Percentiles rank a stretch among this genome's conserved stretches.
These are phyloP conservation scores for Ogataea hybrid DNA, from an alignment of 1,139 yeast genomes.

Conservation along the genomic window DNA sequence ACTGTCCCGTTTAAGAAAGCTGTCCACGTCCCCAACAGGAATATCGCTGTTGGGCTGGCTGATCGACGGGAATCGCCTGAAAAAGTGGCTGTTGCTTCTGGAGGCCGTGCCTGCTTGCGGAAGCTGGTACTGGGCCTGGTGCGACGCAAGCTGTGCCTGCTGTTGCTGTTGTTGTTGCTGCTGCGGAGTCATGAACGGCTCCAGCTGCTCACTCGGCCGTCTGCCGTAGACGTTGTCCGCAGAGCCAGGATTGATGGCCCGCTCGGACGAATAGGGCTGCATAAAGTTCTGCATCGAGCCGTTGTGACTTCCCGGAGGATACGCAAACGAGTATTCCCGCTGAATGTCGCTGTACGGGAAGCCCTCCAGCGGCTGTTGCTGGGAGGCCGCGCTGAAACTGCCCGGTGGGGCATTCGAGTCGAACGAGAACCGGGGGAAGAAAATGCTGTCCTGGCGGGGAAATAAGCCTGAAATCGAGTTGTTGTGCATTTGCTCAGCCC, in stretches of 20 bases:
- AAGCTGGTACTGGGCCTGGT: conserved; percentile 14
- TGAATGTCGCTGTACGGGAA: conserved; percentile 24
- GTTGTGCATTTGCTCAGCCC: conserved; percentile 16
- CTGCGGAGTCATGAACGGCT: conserved; percentile 39
- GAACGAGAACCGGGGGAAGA: conserved; percentile 28
- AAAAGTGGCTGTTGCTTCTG: conserved; percentile 27
- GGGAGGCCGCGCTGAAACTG: conserved; percentile 15
- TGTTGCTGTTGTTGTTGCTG: conserved; percentile 21
- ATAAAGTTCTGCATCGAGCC: conserved; percentile 15
- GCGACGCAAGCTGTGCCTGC: conserved; percentile 16
- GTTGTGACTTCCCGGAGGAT: conserved; percentile 20
- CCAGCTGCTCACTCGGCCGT: conserved; percentile 44
- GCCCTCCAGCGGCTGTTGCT: conserved; percentile 17
- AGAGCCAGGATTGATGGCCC: conserved; percentile 20
- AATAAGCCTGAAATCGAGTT: conserved; percentile 18
- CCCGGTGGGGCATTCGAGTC: conserved; percentile 20
- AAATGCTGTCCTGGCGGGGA: conserved; percentile 29
- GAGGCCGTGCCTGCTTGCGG: conserved; percentile 18
- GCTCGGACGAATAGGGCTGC: conserved; percentile 26
- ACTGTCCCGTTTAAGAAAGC: conserved; percentile 44
- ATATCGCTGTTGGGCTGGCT: conserved; percentile 31
- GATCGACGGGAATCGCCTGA: conserved; percentile 27
- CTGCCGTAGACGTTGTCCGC: conserved; percentile 31
- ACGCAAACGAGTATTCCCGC: conserved; percentile 26
- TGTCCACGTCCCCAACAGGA: conserved; percentile 41